Evolutionary conservation across 2,329 filamentous ascomycete species (phyloP).

Genomic region (Septoria petroselini): DNA sequence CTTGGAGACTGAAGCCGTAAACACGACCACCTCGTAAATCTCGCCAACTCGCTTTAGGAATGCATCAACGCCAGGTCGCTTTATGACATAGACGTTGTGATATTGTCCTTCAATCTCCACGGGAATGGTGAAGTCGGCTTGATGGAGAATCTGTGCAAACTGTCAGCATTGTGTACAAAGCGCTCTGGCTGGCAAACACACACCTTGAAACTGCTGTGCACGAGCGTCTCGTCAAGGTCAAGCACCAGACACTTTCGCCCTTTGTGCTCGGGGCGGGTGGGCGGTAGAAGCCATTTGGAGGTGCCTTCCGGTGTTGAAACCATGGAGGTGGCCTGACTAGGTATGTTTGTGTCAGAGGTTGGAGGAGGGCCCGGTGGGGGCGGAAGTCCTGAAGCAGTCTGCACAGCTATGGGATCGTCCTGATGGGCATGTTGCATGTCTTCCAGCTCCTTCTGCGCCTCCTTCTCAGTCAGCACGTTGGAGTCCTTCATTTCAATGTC

Average conservation of each 20-base stretch:
- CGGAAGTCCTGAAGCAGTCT: constrained; percentile 42
- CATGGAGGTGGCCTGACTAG: constrained; percentile 34
- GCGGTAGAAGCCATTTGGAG: constrained; percentile 74
- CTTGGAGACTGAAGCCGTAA: constrained; percentile 98
- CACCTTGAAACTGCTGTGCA: constrained; percentile 99
- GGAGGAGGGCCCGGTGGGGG: constrained; percentile 54
- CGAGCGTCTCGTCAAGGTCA: constrained; percentile 92
- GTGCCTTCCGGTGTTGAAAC: constrained; percentile 46
- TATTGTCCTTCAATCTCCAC: constrained; percentile 99
- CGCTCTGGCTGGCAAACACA: constrained; percentile 24
- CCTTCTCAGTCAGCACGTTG: constrained; percentile 51
- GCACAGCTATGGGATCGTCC: constrained; percentile 10
- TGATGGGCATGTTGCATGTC: constrained; percentile 21
- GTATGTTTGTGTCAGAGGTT: constrained; percentile 22
- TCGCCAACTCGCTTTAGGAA: constrained; percentile 99
- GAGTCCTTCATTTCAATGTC: constrained; percentile 59
- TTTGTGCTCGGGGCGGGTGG: constrained; percentile 72
- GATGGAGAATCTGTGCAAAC: constrained; percentile 74
- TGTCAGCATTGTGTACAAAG: constrained; percentile 1
- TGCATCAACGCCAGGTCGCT: constrained; percentile 94
- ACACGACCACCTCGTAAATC: constrained; percentile 96
- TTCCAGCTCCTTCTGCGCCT: constrained; percentile 41
- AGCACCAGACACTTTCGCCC: constrained; percentile 92
- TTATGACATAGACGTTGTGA: constrained; percentile 99
- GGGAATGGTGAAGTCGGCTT: constrained; percentile 97